Evolutionary conservation across 768 basidiomycete genomes (phyloP).

Genomic region (Agaricus blazei): DNA sequence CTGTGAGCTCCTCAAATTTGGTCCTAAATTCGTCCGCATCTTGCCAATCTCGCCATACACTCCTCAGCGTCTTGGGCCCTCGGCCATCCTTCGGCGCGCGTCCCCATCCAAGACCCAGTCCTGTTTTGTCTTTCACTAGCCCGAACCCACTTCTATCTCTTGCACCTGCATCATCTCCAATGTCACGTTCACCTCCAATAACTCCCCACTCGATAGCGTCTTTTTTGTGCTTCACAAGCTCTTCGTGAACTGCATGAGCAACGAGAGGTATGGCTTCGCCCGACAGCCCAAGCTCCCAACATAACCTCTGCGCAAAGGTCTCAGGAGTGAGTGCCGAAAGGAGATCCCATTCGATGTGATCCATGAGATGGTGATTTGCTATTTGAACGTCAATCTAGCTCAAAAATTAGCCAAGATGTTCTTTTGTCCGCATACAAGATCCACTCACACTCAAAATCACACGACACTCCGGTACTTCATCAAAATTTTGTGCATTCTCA

Average conservation of each 20-base stretch:
- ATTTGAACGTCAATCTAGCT: conserved; percentile 96
- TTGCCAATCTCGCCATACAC: conserved; percentile 94
- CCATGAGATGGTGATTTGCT: conserved; percentile 82
- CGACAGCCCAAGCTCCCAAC: conserved; percentile 79
- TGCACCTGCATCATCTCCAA: conserved; percentile 23
- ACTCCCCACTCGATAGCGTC: conserved; percentile 95
- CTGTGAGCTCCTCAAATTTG: conserved; percentile 76
- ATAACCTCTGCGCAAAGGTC: conserved; percentile 73
- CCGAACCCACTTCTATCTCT: conserved; percentile 48
- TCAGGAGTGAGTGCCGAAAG: conserved; percentile 88
- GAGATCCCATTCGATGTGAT: conserved; percentile 99
- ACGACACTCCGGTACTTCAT: conserved; percentile 71
- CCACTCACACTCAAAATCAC: conserved; percentile 73
- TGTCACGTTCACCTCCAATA: conserved; percentile 50
- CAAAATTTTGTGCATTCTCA: conserved; percentile 35
- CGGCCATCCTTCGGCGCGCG: conserved; percentile 72
- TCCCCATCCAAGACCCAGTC: conserved; percentile 71
- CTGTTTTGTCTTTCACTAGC: conserved; percentile 76
- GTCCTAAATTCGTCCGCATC: conserved; percentile 91
- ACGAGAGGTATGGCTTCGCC: conserved; percentile 88
- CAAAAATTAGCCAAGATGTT: background rate
- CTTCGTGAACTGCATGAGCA: conserved; percentile 92
- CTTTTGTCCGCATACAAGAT: background rate
- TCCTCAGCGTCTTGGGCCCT: conserved; percentile 76
- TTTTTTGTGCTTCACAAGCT: conserved; percentile 91